Evolutionary conservation across 225 moss, liverwort and hornwort genomes (phyloP).

Genomic region (Pleurozium schreberi): DNA sequence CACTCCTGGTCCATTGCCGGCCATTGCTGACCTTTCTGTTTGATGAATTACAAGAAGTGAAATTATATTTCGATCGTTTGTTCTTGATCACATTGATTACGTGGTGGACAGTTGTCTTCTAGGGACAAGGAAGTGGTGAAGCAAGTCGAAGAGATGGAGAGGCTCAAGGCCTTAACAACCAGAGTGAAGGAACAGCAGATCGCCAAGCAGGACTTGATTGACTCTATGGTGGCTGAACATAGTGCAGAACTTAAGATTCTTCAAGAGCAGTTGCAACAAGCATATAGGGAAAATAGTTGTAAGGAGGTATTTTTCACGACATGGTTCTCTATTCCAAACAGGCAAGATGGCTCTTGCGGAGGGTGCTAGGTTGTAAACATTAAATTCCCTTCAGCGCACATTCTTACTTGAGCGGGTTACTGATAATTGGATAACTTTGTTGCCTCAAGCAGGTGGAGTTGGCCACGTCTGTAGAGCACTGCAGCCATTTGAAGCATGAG

Average conservation of each 20-base stretch:
- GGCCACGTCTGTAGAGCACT: constrained; percentile 44
- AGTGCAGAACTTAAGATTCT: constrained; percentile 32
- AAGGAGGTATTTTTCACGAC: constrained; percentile 40
- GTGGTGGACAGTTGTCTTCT: constrained; percentile 41
- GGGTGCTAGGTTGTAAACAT: neutral
- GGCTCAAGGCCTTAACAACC: constrained; percentile 32
- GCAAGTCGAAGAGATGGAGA: constrained; percentile 62
- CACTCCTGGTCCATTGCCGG: neutral
- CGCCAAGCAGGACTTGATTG: constrained; percentile 37
- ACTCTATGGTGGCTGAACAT: constrained; percentile 31
- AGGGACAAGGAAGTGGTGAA: constrained; percentile 62
- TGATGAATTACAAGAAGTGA: neutral
- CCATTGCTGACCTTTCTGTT: neutral
- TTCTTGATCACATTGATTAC: neutral
- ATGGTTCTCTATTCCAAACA: neutral
- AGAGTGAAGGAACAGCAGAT: constrained; percentile 43
- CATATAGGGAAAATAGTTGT: constrained; percentile 31
- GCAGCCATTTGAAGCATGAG: constrained; percentile 48
- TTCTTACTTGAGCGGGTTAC: neutral
- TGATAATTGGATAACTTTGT: neutral
- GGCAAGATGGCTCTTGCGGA: neutral
- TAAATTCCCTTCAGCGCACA: neutral
- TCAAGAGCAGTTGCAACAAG: constrained; percentile 53
- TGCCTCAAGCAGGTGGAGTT: constrained; percentile 51
- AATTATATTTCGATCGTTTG: neutral